Base-by-base conservation (phyloP, 2,329 filamentous ascomycete species). In the Emericellopsis cladophorae region DNA sequence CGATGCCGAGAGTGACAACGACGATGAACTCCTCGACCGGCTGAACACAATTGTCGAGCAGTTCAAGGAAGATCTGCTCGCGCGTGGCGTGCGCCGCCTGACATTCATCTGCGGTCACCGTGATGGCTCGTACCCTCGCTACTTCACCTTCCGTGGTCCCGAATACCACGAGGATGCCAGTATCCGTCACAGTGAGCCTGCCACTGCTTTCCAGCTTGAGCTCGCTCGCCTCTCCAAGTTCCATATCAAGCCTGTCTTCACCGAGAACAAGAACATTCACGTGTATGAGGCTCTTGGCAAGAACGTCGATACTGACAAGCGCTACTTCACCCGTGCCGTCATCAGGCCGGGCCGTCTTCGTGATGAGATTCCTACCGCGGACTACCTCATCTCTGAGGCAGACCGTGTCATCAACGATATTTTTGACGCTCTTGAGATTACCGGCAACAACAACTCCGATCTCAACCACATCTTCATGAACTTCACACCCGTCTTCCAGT, bases 381-480 rank as follows among this genome's bases (percentile, higher is more conserved):
- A 98, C 65, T 98, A 98, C 66, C 77, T 98, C 59, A 93, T 95
- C 52, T 95, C 89, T 1, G 92, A 98, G 69, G 89, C 90, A 32
- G 90, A 98, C 57, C 82, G 92, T 48, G 74, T 96, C 52, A 89
- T 98, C 76, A 96, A 87, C 59, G 92, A 98, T 58, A 96, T 98
- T 55, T 79, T 96, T 40, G 92, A 98, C 58, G 92, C 92, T 36
- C 72, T 98, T 44, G 92, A 98, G 72, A 95, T 98, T 53, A 93
- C 95, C 57, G 92, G 92, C 57, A 95, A 95, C 74, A 96, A 95
- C 70, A 93, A 94, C 69, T 95, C 92, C 40, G 92, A 98, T 72
- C 75, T 98, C 58, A 98, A 98, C 73, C 92, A 98, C 68, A 92
- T 98, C 74, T 98, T 98, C 72, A 92, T 98, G 74, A 96, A 98